Base-by-base conservation (phyloP, 1,139 yeast species). In the Candida buenavistaensis region DNA sequence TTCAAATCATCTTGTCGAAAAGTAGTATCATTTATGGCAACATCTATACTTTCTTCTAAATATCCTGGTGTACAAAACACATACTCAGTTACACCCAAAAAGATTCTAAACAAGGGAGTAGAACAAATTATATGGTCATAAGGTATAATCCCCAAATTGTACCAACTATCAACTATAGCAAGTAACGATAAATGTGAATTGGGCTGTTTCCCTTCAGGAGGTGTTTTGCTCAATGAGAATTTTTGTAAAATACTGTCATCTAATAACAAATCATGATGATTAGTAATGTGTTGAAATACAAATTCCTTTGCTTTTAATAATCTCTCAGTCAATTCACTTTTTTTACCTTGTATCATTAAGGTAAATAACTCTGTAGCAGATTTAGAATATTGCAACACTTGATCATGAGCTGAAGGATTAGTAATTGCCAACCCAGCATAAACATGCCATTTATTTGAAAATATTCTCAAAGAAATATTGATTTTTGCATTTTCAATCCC, bases 61-160 rank as follows among this genome's bases (percentile, higher is more conserved):
- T 90, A 61, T 0, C 83, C 86, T 0, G 94, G 92, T 0, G 90
- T 79, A 51, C 95, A 81, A 55, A 92, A 92, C 22, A 92, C 64
- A 55, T 88, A 90, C 54, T 92, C 97, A 0, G 96, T 80, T 14
- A 92, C 97, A 26, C 97, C 98, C 33, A 92, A 70, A 62, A 94
- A 88, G 29, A 92, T 88, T 54, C 98, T 73, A 57, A 90, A 92
- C 26, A 70, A 52, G 22, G 98, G 98, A 0, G 98, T 92, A 1
- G 97, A 88, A 55, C 98, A 92, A 44, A 92, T 90, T 64, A 90
- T 90, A 58, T 92, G 98, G 55, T 90, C 97, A 53, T 92, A 90
- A 2, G 98, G 98, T 14, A 85, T 81, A 28, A 92, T 88, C 1
- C 84, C 85, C 32, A 88, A 63, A 45, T 82, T 81, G 51, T 73